Evolutionary conservation across 2,329 filamentous ascomycete genomes (phyloP).

Genomic region (Alternaria ventricosa): DNA sequence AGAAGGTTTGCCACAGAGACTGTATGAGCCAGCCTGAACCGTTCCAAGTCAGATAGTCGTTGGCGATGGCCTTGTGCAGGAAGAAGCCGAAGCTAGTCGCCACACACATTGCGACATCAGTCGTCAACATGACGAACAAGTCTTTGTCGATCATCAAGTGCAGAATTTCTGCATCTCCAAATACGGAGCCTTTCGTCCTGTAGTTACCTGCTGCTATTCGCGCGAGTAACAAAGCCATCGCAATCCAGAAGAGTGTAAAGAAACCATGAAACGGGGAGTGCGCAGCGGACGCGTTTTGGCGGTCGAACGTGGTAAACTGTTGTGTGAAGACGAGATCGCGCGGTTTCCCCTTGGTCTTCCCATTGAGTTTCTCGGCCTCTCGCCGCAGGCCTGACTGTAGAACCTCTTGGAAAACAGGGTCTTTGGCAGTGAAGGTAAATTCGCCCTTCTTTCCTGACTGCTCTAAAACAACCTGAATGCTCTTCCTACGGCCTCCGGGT

Average conservation of each 20-base stretch:
- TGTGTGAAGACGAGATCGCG: conserved; percentile 72
- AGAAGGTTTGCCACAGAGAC: conserved; percentile 73
- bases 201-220: conserved; percentile 74
- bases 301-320: conserved; percentile 76
- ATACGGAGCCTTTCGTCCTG: conserved; percentile 68
- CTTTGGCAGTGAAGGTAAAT: conserved; percentile 58
- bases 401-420: conserved; percentile 57
- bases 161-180: conserved; percentile 76
- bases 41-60: conserved; percentile 71
- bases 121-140: conserved; percentile 59
- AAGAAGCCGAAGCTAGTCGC: conserved; percentile 70
- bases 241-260: conserved; percentile 80
- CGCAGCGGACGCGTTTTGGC: conserved; percentile 68
- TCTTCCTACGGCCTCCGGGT: conserved; percentile 40
- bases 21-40: conserved; percentile 75
- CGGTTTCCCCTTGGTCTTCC: conserved; percentile 51
- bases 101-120: conserved; percentile 73
- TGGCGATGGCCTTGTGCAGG: conserved; percentile 67
- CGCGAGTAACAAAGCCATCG: conserved; percentile 69
- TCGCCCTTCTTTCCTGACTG: conserved; percentile 54
- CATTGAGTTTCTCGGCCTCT: conserved; percentile 44
- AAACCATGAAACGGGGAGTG: conserved; percentile 80
- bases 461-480: conserved; percentile 57
- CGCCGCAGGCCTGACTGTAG: conserved; percentile 53
- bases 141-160: conserved; percentile 69